Evolutionary conservation across 2,329 filamentous ascomycete species (phyloP), one percentile per base, ranked within the genome.

Genomic region (Lasiodiplodia gonubiensis): DNA sequence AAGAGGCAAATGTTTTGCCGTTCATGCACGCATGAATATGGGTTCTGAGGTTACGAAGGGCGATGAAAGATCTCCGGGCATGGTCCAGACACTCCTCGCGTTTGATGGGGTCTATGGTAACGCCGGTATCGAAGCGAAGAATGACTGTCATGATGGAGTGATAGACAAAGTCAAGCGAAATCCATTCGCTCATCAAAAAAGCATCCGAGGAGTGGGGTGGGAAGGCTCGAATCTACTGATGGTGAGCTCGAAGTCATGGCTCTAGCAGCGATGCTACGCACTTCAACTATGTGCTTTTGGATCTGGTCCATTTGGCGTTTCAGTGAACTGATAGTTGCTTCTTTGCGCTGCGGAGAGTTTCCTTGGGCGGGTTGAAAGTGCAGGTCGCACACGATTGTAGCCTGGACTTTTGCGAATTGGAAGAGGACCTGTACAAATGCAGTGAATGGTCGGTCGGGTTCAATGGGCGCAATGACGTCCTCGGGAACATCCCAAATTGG

Each of bases 131-230:
- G 18, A 76, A 70, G 10, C 75, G 74, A 49, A 76, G 72, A 10
- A 77, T 74, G 3, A 74, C 71, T 8, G 75, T 75, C 30, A 78
- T 61, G 16, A 72, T 75, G 1, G 74, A 77, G 64, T 74, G 76
- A 67, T 74, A 77, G 30, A 75, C 75, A 63, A 77, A 77, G 42
- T 77, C 75, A 8, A 76, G 69, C 51, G 72, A 73, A 27, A 74
- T 74, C 74, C 74, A 77, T 35, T 77, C 74, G 25, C 76, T 70
- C 5, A 74, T 66, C 8, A 75, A 71, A 49, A 73, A 70, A 21
- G 68, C 52, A 37, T 72, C 71, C 7, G 71, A 30, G 23, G 52
- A 65, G 33, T 66, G 48, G 2, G 60, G 59, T n/a, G 59, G 42
- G 27, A 23, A 7, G 1, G 11, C 49, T 55, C 66, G 53, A 70